Evolutionary conservation across 78 protist species (phyloP).

Genomic region (Dictyostelium firmibasis): DNA sequence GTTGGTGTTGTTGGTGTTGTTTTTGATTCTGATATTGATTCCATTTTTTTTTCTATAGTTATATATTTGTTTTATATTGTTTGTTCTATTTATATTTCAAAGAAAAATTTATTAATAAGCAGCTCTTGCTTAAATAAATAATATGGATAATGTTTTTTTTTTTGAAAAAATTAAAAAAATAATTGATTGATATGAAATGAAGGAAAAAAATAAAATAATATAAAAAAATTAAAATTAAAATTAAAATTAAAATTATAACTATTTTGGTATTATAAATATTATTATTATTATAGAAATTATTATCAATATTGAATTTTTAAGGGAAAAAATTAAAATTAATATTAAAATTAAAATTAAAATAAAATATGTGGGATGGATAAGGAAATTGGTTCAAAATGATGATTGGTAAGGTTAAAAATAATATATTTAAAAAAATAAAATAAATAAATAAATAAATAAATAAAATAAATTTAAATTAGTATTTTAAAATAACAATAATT

Average conservation of each 20-base stretch:
- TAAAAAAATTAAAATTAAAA: background rate
- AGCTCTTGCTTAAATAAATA: background rate
- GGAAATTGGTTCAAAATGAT: background rate
- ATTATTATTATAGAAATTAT: background rate
- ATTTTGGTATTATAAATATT: background rate
- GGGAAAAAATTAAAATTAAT: background rate
- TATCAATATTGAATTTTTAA: background rate
- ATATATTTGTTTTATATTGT: background rate
- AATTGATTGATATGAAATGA: background rate
- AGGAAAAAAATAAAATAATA: background rate
- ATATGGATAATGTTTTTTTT: background rate
- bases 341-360: too few species aligned
- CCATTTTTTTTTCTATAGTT: background rate
- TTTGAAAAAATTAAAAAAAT: background rate
- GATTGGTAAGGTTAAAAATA: background rate
- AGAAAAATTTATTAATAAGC: background rate
- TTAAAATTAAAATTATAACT: background rate
- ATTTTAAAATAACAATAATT: background rate
- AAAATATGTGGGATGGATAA: background rate
- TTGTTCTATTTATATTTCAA: background rate
- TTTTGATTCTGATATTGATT: background rate
- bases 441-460: background rate
- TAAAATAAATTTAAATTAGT: background rate
- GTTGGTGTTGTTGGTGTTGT: constrained; percentile 17
- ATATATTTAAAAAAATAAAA: background rate